phyloP scores from a whole-genome alignment of 176 grass and related monocot species.

The Triticum monococcum region DNA sequence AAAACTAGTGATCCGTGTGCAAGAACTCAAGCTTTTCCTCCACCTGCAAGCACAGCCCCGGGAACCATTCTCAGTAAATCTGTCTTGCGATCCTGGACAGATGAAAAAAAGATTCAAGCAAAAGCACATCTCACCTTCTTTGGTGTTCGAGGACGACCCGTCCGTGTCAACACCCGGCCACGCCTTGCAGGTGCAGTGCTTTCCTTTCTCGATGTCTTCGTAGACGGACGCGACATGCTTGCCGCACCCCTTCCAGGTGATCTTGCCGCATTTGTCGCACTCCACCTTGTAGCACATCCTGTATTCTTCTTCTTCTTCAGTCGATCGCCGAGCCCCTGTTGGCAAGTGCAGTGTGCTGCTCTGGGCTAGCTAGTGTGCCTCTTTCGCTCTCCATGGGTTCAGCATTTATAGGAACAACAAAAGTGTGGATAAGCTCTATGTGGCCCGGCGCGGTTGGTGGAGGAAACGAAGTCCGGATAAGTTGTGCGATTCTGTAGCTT shows the following conservation, averaged over 20 bases:
- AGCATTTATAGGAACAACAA: conserved; percentile 13
- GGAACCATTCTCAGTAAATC: background rate
- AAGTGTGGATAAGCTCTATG: conserved; percentile 12
- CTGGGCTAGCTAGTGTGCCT: background rate
- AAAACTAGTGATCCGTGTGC: background rate
- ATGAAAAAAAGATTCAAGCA: background rate
- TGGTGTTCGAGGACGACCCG: background rate
- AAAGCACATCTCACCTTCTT: conserved; percentile 12
- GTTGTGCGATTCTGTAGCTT: background rate
- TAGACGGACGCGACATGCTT: conserved; percentile 29
- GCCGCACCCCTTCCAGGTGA: conserved; percentile 55
- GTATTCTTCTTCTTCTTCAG: background rate
- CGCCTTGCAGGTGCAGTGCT: conserved; percentile 52
- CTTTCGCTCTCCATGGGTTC: background rate
- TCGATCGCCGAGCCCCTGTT: background rate
- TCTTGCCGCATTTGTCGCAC: conserved; percentile 52
- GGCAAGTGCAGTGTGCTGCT: background rate
- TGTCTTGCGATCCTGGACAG: background rate
- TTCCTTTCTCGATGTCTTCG: conserved; percentile 39
- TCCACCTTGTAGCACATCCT: conserved; percentile 53
- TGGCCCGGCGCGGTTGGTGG: background rate
- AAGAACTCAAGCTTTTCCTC: conserved; percentile 21
- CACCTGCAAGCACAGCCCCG: conserved; percentile 23
- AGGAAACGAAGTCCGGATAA: conserved; percentile 31
- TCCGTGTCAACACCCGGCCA: conserved; percentile 37